phyloP scores from a whole-genome alignment of 306 rosid genomes.

The Crotalaria pallida region DNA sequence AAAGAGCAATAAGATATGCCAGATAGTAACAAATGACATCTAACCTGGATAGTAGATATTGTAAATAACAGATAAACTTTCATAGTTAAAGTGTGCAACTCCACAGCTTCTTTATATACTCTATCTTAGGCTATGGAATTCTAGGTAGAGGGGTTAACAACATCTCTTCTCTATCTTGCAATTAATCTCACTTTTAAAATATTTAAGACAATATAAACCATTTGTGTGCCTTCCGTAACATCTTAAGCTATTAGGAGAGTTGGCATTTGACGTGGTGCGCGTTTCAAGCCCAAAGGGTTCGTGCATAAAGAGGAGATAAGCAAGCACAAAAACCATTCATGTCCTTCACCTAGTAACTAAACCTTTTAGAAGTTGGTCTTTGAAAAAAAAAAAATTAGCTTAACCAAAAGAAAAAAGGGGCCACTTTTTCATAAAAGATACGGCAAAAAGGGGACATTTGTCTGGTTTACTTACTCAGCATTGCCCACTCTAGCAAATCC shows the following conservation, averaged over 20 bases:
- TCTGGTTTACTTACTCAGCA: constrained; percentile 67
- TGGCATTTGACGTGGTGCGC: neutral
- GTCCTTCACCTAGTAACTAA: neutral
- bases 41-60: neutral
- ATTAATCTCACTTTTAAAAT: neutral
- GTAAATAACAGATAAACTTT: neutral
- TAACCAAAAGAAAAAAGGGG: constrained; percentile 5
- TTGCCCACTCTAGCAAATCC: constrained; percentile 77
- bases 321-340: neutral
- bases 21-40: neutral
- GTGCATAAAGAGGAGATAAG: neutral
- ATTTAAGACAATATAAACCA: neutral
- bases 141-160: neutral
- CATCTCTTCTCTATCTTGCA: neutral
- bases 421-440: neutral
- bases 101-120: neutral
- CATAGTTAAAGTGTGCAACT: neutral
- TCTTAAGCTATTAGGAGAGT: neutral
- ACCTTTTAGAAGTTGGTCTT: neutral
- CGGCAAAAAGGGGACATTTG: neutral
- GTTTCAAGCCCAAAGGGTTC: constrained; percentile 14
- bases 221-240: neutral
- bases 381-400: neutral
- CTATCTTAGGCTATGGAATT: neutral
- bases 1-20: neutral